Percentiles rank a stretch among this genome's conserved stretches.
These are phyloP conservation scores for Tuber microsphaerosporum DNA, from an alignment of 495 filamentous ascomycete species.

Conservation along the genomic window DNA sequence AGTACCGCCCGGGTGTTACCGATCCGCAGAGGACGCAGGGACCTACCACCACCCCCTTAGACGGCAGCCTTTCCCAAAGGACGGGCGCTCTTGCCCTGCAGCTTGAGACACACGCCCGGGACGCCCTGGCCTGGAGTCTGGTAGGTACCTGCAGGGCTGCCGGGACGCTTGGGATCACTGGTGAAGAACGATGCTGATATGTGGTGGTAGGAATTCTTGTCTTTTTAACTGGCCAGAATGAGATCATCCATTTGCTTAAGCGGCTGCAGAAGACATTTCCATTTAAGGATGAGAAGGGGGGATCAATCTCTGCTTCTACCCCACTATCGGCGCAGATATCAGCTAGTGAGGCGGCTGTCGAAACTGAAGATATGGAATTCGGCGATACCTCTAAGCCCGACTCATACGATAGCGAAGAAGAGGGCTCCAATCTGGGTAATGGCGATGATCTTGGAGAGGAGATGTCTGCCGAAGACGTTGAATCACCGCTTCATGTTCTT, in stretches of 20 bases:
- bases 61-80: too few relatives aligned
- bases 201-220: constrained; percentile 64
- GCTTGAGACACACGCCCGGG: too few relatives aligned
- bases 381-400: constrained; percentile 50
- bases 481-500: constrained; percentile 56
- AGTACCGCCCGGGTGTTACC: too few relatives aligned
- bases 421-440: constrained; percentile 52
- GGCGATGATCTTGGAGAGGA: constrained; percentile 47
- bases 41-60: too few relatives aligned
- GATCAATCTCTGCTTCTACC: constrained; percentile 47
- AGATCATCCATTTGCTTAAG: constrained; percentile 74
- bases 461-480: constrained; percentile 48
- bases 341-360: constrained; percentile 69
- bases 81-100: too few relatives aligned
- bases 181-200: constrained; percentile 13
- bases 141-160: too few relatives aligned
- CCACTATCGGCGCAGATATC: constrained; percentile 64
- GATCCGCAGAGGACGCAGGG: too few relatives aligned
- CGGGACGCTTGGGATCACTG: too few relatives aligned
- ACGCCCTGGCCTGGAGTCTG: too few relatives aligned
- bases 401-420: constrained; percentile 42
- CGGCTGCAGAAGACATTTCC: constrained; percentile 66
- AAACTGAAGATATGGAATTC: constrained; percentile 81
- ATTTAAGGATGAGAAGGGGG: constrained; percentile 43
- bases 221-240: constrained; percentile 89